Evolutionary conservation across 768 basidiomycete genomes (phyloP).

Genomic region (Lactarius deliciosus): DNA sequence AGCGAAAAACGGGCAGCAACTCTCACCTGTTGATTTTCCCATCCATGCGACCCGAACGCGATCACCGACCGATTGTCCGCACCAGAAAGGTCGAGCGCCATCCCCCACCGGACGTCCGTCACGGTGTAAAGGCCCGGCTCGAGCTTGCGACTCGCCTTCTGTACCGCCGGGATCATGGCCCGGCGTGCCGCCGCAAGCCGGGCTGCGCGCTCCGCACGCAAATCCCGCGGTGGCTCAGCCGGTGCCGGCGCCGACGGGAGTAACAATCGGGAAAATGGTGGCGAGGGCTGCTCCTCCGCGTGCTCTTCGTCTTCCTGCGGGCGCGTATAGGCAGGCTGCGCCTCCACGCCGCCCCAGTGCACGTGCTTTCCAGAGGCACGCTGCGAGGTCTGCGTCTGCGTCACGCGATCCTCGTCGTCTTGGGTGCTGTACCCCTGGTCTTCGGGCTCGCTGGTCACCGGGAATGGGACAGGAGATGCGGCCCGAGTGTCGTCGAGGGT

Average conservation of each 20-base stretch:
- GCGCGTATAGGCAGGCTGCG: slow-evolving; percentile 13
- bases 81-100: slow-evolving; percentile 28
- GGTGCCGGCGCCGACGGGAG: slow-evolving; percentile 17
- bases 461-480: slow-evolving; percentile 22
- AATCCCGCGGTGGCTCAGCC: slow-evolving; percentile 6
- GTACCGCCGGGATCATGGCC: not conserved
- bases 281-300: slow-evolving; percentile 17
- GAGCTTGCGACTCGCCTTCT: slow-evolving; percentile 16
- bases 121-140: slow-evolving; percentile 27
- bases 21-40: slow-evolving; percentile 30
- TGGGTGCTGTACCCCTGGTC: slow-evolving; percentile 29
- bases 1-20: not conserved
- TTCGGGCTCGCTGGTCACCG: slow-evolving; percentile 16
- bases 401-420: slow-evolving; percentile 25
- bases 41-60: slow-evolving; percentile 27
- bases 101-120: slow-evolving; percentile 29
- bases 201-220: slow-evolving; percentile 20
- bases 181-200: slow-evolving; percentile 21
- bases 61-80: slow-evolving; percentile 27
- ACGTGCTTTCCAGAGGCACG: slow-evolving; percentile 20
- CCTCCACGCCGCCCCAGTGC: slow-evolving; percentile 27
- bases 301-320: slow-evolving; percentile 20
- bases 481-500: slow-evolving; percentile 10
- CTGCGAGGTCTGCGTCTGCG: not conserved
- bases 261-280: slow-evolving; percentile 22